Evolutionary conservation across 1,284 basidiomycete species (phyloP).

Genomic region (Entoloma clypeatum): DNA sequence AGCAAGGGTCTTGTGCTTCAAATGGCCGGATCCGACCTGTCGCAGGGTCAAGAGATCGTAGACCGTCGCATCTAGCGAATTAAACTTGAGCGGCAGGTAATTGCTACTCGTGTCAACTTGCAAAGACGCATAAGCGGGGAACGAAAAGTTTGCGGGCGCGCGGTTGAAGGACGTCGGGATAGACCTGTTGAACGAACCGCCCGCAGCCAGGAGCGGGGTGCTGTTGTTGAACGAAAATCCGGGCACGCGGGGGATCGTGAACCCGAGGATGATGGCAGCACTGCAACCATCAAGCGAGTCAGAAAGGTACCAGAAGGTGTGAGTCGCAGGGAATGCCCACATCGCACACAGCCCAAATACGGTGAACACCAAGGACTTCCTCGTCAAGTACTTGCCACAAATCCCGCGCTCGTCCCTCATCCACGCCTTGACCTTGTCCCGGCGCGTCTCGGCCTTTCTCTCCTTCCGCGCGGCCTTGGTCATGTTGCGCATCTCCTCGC

Average conservation of each 20-base stretch:
- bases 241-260: slow-evolving; percentile 80
- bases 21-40: slow-evolving; percentile 63
- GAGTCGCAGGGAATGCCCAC: slow-evolving; percentile 45
- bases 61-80: slow-evolving; percentile 57
- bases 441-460: slow-evolving; percentile 51
- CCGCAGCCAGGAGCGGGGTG: slow-evolving; percentile 57
- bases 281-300: slow-evolving; percentile 36
- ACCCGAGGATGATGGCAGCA: slow-evolving; percentile 63
- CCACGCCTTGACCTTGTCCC: slow-evolving; percentile 62
- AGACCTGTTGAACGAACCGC: slow-evolving; percentile 48
- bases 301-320: slow-evolving; percentile 9
- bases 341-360: slow-evolving; percentile 58
- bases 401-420: slow-evolving; percentile 69
- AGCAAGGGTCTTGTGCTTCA: slow-evolving; percentile 52
- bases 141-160: slow-evolving; percentile 81
- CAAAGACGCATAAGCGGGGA: slow-evolving; percentile 69
- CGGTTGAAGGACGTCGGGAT: slow-evolving; percentile 65
- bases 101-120: slow-evolving; percentile 70
- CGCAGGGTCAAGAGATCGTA: slow-evolving; percentile 62
- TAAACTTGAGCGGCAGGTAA: slow-evolving; percentile 73
- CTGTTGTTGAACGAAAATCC: slow-evolving; percentile 56
- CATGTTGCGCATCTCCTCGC: slow-evolving; percentile 70
- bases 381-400: slow-evolving; percentile 76
- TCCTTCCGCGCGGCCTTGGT: slow-evolving; percentile 66
- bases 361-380: slow-evolving; percentile 61